These are phyloP conservation scores for Leccinum aurantiacum DNA, from an alignment of 768 basidiomycete species.

Conservation along the genomic window DNA sequence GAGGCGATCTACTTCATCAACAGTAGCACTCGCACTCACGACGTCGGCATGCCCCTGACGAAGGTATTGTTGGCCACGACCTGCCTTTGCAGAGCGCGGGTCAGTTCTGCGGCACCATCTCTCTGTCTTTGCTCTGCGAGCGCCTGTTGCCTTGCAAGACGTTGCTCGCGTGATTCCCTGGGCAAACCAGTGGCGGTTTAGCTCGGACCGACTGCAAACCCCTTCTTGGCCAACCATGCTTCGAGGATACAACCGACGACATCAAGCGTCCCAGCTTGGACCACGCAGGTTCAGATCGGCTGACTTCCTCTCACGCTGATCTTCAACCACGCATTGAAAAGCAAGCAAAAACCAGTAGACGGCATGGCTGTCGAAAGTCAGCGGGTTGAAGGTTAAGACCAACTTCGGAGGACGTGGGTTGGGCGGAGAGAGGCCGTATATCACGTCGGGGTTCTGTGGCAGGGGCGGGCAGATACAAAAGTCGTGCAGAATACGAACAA, in stretches of 20 bases:
- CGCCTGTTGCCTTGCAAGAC: conserved; percentile 60
- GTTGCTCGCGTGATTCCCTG: conserved; percentile 72
- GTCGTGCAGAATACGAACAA: conserved; percentile 88
- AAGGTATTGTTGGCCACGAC: conserved; percentile 37
- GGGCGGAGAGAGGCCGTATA: conserved; percentile 78
- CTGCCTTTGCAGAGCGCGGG: conserved; percentile 56
- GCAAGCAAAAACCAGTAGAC: conserved; percentile 90
- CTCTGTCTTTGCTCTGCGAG: conserved; percentile 55
- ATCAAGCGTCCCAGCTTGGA: conserved; percentile 91
- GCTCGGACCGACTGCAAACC: conserved; percentile 82
- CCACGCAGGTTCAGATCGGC: conserved; percentile 87
- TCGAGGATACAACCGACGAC: conserved; percentile 93
- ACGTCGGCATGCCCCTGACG: conserved; percentile 10
- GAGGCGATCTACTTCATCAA: conserved; percentile 28
- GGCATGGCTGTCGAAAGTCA: conserved; percentile 74
- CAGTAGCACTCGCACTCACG: conserved; percentile 4
- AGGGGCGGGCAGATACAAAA: conserved; percentile 83
- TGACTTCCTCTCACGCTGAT: conserved; percentile 96
- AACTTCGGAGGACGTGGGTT: conserved; percentile 54
- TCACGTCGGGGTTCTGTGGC: conserved; percentile 70
- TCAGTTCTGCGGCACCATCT: conserved; percentile 54
- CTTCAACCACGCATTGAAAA: conserved; percentile 93
- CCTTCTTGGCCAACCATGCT: conserved; percentile 87
- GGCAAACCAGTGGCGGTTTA: conserved; percentile 72
- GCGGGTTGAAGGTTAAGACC: conserved; percentile 63